Conservation (phyloP, 2,329 filamentous ascomycete species). For the Stagonosporopsis rhizophila region DNA sequence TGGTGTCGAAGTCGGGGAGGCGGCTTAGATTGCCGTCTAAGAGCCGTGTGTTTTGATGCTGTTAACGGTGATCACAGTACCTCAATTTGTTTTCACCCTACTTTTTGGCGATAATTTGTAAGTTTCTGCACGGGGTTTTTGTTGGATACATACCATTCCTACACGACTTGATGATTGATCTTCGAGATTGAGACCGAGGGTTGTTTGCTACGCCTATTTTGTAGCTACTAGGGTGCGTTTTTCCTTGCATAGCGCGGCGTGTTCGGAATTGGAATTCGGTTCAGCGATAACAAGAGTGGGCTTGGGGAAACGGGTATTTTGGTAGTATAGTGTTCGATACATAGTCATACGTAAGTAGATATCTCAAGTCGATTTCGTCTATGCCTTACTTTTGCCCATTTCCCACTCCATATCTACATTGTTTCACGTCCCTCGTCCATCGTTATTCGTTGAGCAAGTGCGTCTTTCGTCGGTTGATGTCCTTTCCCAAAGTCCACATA, state of each 20-base stretch:
- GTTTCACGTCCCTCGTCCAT: not conserved
- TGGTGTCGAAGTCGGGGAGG: constrained; percentile 12
- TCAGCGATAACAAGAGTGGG: not conserved
- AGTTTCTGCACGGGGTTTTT: not conserved
- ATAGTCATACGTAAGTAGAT: not conserved
- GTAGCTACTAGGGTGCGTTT: no score
- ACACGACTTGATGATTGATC: no score
- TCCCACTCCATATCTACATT: no score
- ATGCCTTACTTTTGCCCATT: no score
- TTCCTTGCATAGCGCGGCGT: constrained; percentile 19
- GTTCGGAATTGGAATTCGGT: not conserved
- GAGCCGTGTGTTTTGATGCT: not conserved
- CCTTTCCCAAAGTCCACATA: not conserved
- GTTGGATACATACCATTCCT: no score
- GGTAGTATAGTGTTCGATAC: not conserved
- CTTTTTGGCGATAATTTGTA: constrained; percentile 1
- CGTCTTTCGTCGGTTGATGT: no score
- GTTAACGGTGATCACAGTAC: not conserved
- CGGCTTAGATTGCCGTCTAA: constrained; percentile 10
- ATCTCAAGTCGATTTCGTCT: not conserved
- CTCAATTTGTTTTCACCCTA: not conserved
- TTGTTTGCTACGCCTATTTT: no score
- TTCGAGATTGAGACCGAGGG: no score
- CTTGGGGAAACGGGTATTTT: not conserved
- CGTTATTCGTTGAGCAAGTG: no score